These are phyloP conservation scores for Globisporangium camurandrum DNA, from an alignment of 352 stramenopile species.

Conservation along the genomic window DNA sequence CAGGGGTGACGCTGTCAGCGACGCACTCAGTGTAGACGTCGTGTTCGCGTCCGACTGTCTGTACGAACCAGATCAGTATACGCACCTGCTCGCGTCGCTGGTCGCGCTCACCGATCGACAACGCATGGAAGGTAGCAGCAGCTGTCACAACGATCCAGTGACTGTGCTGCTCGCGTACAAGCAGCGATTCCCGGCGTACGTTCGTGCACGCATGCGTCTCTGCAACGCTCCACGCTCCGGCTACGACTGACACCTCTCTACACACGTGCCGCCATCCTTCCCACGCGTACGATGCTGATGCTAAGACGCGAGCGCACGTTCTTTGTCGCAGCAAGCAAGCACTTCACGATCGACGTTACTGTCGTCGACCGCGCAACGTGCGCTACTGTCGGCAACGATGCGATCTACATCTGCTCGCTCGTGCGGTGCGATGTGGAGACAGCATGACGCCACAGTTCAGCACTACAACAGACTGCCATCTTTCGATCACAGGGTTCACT, in stretches of 20 bases:
- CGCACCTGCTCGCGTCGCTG: slow-evolving; percentile 33
- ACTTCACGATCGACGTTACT: slow-evolving; percentile 37
- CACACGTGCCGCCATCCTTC: not conserved
- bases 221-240: not conserved
- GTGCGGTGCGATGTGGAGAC: too few species aligned
- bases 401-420: slow-evolving; percentile 45
- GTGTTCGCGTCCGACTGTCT: slow-evolving; percentile 60
- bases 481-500: too few species aligned
- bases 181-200: slow-evolving; percentile 41
- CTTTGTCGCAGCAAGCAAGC: slow-evolving; percentile 22
- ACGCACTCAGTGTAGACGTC: slow-evolving; percentile 7
- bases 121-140: not conserved
- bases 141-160: not conserved
- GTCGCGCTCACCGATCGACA: slow-evolving; percentile 18
- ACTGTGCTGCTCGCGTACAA: slow-evolving; percentile 63
- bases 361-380: slow-evolving; percentile 3
- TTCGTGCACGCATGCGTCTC: too few species aligned
- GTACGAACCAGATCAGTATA: slow-evolving; percentile 44
- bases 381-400: slow-evolving; percentile 15
- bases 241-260: not conserved
- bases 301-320: slow-evolving; percentile 36
- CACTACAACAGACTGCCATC: too few species aligned
- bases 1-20: slow-evolving; percentile 6
- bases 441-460: too few species aligned
- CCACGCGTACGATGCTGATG: too few species aligned